These are phyloP conservation scores for Solanum infundibuliforme DNA, from an alignment of 257 asterid genomes.

Conservation along the genomic window DNA sequence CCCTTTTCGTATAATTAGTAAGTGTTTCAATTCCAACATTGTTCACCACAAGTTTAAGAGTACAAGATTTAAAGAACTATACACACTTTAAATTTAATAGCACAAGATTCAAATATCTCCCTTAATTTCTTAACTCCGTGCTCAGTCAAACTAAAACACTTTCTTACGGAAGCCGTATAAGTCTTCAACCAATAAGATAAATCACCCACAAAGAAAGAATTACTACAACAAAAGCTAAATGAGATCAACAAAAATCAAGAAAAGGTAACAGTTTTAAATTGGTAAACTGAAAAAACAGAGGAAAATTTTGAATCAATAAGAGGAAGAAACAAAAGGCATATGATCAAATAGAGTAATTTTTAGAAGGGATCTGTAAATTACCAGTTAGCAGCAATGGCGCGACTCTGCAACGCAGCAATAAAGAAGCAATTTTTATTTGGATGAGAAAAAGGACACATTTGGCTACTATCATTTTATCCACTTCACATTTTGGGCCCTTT, in stretches of 20 bases:
- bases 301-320: background rate
- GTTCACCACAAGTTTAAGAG: background rate
- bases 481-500: background rate
- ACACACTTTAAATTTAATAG: background rate
- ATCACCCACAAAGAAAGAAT: background rate
- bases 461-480: background rate
- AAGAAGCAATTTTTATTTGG: slow-evolving; percentile 5
- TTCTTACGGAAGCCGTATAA: background rate
- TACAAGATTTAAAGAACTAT: background rate
- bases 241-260: background rate
- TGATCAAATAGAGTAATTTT: background rate
- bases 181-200: background rate
- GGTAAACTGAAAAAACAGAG: background rate
- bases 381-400: slow-evolving; percentile 7
- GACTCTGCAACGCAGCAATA: background rate
- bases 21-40: background rate
- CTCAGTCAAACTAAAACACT: too few relatives aligned
- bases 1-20: background rate
- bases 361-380: background rate
- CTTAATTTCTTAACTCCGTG: background rate
- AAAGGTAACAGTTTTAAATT: background rate
- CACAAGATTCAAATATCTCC: background rate
- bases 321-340: background rate
- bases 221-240: background rate
- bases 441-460: slow-evolving; percentile 10